These are phyloP conservation scores for Colletotrichum musicola DNA, from an alignment of 2,329 filamentous ascomycete species.

Conservation along the genomic window DNA sequence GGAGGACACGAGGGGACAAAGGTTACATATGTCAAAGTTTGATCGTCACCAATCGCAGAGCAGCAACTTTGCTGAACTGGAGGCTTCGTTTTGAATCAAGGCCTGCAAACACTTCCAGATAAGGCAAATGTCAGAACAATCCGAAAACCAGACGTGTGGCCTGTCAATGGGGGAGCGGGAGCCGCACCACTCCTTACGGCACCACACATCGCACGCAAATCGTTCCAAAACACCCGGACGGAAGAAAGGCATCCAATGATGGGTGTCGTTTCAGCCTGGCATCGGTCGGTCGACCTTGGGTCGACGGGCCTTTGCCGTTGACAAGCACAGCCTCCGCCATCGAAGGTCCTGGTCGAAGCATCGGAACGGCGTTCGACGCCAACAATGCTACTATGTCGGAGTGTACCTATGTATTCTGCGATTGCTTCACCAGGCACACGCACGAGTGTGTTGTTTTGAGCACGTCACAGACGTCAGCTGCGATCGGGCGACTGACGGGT, in stretches of 20 bases:
- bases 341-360: constrained; percentile 22
- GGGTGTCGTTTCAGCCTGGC: constrained; percentile 36
- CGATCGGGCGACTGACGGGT: constrained; percentile 27
- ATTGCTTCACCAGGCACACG: constrained; percentile 12
- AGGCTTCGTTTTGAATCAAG: constrained; percentile 34
- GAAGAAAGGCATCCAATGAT: constrained; percentile 34
- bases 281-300: constrained; percentile 33
- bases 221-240: constrained; percentile 36
- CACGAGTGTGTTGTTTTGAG: constrained; percentile 26
- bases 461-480: constrained; percentile 35
- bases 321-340: constrained; percentile 33
- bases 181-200: neutral
- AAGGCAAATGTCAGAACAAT: constrained; percentile 34
- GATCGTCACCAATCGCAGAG: constrained; percentile 40
- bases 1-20: constrained; percentile 17
- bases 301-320: constrained; percentile 24
- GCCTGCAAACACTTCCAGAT: constrained; percentile 39
- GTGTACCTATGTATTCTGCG: neutral
- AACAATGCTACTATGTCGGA: neutral
- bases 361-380: constrained; percentile 20
- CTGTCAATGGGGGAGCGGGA: constrained; percentile 22
- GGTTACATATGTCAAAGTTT: constrained; percentile 40
- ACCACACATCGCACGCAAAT: constrained; percentile 24
- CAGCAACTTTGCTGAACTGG: constrained; percentile 32
- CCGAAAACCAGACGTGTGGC: constrained; percentile 25